Percentiles rank a stretch among this genome's conserved stretches.
These are phyloP conservation scores for Magnolia kwangsiensis DNA, from an alignment of 164 flowering plant species.

Conservation along the genomic window DNA sequence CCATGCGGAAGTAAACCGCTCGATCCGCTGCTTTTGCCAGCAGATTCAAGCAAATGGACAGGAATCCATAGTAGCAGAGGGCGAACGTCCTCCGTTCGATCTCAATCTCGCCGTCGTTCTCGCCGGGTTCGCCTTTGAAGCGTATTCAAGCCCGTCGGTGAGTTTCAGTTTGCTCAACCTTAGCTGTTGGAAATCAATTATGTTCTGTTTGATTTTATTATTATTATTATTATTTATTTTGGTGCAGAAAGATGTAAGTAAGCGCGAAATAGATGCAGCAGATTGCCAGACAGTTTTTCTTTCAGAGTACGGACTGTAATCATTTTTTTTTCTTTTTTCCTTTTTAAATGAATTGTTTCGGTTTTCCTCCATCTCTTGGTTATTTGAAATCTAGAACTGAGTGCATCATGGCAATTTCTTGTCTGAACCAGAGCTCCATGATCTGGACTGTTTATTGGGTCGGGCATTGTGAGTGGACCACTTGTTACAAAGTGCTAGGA, in stretches of 20 bases:
- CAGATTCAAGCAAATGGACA: constrained; percentile 17
- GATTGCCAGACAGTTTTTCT: constrained; percentile 76
- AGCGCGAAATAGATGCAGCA: constrained; percentile 76
- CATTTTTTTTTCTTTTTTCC: not conserved
- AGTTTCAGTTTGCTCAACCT: not conserved
- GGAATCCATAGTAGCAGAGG: constrained; percentile 20
- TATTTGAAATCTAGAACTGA: not conserved
- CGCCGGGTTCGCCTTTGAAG: constrained; percentile 97
- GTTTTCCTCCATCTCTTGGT: not conserved
- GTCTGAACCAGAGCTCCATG: too few relatives aligned
- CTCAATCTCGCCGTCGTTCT: constrained; percentile 89
- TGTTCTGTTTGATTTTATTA: not conserved
- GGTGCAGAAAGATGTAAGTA: constrained; percentile 60
- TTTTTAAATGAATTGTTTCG: not conserved
- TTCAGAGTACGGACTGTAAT: constrained; percentile 61
- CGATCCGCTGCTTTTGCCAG: constrained; percentile 27
- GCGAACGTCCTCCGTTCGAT: constrained; percentile 68
- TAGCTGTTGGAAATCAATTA: not conserved
- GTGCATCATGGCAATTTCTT: too few relatives aligned
- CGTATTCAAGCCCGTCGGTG: constrained; percentile 79
- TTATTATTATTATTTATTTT: not conserved
- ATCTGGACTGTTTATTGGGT: too few relatives aligned
- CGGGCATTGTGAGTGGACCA: too few relatives aligned
- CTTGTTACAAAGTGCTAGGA: too few relatives aligned
- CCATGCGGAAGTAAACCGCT: not conserved